phyloP scores from a whole-genome alignment of 1,284 basidiomycete genomes.

The Boletus semigastroideus region DNA sequence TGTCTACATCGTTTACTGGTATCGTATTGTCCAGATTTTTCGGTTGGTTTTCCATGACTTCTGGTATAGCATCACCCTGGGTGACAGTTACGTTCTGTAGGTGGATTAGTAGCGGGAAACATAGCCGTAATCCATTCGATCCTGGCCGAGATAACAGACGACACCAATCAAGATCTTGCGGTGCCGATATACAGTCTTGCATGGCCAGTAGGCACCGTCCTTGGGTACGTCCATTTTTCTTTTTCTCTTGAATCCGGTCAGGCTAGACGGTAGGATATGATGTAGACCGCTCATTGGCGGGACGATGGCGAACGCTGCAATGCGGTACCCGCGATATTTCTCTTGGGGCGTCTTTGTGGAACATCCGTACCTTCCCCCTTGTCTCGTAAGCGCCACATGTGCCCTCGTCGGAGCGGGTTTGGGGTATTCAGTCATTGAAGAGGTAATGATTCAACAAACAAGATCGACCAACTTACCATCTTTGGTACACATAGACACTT shows the following conservation, averaged over 20 bases:
- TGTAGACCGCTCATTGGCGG: slow-evolving; percentile 24
- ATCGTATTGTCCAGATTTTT: slow-evolving; percentile 31
- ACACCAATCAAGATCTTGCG: slow-evolving; percentile 59
- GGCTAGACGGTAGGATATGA: background rate
- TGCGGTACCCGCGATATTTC: slow-evolving; percentile 17
- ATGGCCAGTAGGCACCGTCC: slow-evolving; percentile 20
- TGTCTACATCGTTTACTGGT: slow-evolving; percentile 48
- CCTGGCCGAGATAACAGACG: slow-evolving; percentile 60
- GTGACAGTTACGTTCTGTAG: slow-evolving; percentile 19
- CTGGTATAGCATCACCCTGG: no score
- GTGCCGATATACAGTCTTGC: slow-evolving; percentile 42
- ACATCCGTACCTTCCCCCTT: slow-evolving; percentile 27
- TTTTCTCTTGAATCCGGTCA: background rate
- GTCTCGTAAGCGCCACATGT: slow-evolving; percentile 14
- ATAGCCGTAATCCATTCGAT: slow-evolving; percentile 50
- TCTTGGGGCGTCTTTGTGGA: slow-evolving; percentile 18
- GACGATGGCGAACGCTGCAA: slow-evolving; percentile 18
- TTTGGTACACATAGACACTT: slow-evolving; percentile 15
- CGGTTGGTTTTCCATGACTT: slow-evolving; percentile 15
- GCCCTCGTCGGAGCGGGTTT: slow-evolving; percentile 11
- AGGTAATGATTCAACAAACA: slow-evolving; percentile 9
- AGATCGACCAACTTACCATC: background rate
- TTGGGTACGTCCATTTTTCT: slow-evolving; percentile 14
- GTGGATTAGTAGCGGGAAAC: slow-evolving; percentile 59
- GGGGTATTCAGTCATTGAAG: slow-evolving; percentile 24